These are phyloP conservation scores for Silene latifolia DNA, from an alignment of 148 eudicot species.

Conservation along the genomic window DNA sequence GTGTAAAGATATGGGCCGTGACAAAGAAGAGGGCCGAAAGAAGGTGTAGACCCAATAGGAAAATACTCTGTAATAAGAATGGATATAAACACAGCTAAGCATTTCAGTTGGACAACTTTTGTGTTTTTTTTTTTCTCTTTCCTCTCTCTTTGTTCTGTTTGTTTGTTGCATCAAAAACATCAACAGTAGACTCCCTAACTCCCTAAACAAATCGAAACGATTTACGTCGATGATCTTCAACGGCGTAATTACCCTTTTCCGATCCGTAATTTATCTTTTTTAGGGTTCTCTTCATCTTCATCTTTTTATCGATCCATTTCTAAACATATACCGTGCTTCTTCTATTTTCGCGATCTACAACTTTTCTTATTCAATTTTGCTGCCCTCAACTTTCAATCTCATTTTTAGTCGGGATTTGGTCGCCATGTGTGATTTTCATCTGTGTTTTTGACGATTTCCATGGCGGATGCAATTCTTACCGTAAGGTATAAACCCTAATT, in stretches of 20 bases:
- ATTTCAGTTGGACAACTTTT: neutral
- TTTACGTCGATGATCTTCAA: conserved; percentile 13
- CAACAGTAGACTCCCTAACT: neutral
- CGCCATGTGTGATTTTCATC: conserved; percentile 1
- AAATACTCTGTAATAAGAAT: neutral
- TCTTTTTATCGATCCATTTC: neutral
- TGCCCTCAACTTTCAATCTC: neutral
- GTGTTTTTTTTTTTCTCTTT: neutral
- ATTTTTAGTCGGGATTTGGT: neutral
- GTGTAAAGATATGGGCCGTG: conserved; percentile 19
- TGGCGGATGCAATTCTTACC: conserved; percentile 22
- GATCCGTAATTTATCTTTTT: neutral
- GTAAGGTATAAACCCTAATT: conserved; percentile 26
- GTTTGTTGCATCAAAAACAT: neutral
- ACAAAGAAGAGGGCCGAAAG: conserved; percentile 12
- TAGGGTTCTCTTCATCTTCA: neutral
- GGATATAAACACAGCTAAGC: conserved; percentile 9
- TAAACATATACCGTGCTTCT: too few relatives aligned
- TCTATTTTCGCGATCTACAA: too few relatives aligned
- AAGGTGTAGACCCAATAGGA: too few relatives aligned
- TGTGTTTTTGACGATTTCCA: conserved; percentile 17
- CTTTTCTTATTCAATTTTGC: too few relatives aligned
- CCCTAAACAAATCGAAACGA: neutral
- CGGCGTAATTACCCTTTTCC: conserved; percentile 6
- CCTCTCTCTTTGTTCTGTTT: neutral